These are phyloP conservation scores for Termitomyces sp. DNA, from an alignment of 768 basidiomycete species.

Conservation along the genomic window DNA sequence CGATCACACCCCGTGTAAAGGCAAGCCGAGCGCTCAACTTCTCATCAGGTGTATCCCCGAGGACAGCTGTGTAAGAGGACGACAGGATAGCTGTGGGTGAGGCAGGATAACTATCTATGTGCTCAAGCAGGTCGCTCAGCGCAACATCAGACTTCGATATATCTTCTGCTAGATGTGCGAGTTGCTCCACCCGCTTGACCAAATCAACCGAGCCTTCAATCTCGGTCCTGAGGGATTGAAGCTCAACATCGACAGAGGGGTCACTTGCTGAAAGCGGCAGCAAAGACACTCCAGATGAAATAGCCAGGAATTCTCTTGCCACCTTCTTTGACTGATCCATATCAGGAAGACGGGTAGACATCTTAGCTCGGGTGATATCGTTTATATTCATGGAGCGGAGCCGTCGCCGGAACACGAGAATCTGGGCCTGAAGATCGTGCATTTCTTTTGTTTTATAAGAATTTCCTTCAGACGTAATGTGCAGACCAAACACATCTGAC, in stretches of 20 bases:
- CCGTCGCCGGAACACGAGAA: slow-evolving; percentile 52
- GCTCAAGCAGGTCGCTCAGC: slow-evolving; percentile 80
- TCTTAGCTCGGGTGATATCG: slow-evolving; percentile 41
- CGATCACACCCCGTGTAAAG: slow-evolving; percentile 54
- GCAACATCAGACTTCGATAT: slow-evolving; percentile 63
- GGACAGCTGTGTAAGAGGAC: slow-evolving; percentile 39
- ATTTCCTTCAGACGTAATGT: slow-evolving; percentile 26
- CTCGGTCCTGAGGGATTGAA: slow-evolving; percentile 57
- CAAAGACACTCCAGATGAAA: slow-evolving; percentile 39
- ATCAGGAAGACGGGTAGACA: slow-evolving; percentile 44
- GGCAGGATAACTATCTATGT: slow-evolving; percentile 79
- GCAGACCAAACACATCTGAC: slow-evolving; percentile 57
- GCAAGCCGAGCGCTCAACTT: slow-evolving; percentile 58
- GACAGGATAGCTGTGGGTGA: slow-evolving; percentile 45
- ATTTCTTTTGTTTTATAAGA: slow-evolving; percentile 34
- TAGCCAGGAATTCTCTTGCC: slow-evolving; percentile 35
- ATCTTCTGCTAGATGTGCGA: slow-evolving; percentile 48
- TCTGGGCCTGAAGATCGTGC: slow-evolving; percentile 38
- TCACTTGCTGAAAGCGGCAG: slow-evolving; percentile 42
- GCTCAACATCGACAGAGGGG: slow-evolving; percentile 44
- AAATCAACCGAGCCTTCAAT: slow-evolving; percentile 44
- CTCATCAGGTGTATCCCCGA: slow-evolving; percentile 51
- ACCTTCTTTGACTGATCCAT: slow-evolving; percentile 42
- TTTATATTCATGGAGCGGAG: slow-evolving; percentile 59
- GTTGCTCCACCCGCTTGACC: slow-evolving; percentile 43